phyloP scores from a whole-genome alignment of 805 yeast species.

The Hanseniaspora valbyensis region DNA sequence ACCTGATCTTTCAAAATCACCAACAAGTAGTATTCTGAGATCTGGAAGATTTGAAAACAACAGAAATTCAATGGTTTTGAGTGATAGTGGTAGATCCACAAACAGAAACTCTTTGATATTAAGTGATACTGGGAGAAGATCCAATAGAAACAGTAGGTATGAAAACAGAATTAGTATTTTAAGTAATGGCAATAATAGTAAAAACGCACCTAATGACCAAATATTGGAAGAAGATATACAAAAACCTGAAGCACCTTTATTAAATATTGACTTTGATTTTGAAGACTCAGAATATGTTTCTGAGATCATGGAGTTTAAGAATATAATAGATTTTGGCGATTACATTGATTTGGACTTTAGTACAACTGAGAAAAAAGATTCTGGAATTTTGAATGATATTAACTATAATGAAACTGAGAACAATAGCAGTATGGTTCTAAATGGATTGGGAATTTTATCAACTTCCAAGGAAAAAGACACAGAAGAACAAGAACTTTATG shows the following conservation, averaged over 20 bases:
- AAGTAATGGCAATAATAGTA: slow-evolving; percentile 6
- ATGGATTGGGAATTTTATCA: slow-evolving; percentile 6
- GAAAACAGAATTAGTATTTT: slow-evolving; percentile 5
- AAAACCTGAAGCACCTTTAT: background rate
- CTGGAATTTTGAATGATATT: slow-evolving; percentile 10
- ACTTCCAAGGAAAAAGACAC: background rate
- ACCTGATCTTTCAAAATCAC: slow-evolving; percentile 32
- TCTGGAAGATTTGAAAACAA: slow-evolving; percentile 25
- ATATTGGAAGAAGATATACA: background rate
- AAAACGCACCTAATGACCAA: background rate
- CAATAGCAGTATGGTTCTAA: background rate
- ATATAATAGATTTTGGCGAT: slow-evolving; percentile 37
- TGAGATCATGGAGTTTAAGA: slow-evolving; percentile 37
- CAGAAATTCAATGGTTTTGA: slow-evolving; percentile 11
- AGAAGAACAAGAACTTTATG: background rate
- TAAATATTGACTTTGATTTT: slow-evolving; percentile 12
- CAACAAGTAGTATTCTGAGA: slow-evolving; percentile 31
- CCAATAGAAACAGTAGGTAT: slow-evolving; percentile 15
- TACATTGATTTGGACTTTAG: slow-evolving; percentile 31
- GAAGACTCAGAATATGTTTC: slow-evolving; percentile 31
- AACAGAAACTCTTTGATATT: slow-evolving; percentile 13
- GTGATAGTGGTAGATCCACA: slow-evolving; percentile 14
- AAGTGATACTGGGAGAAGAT: slow-evolving; percentile 12
- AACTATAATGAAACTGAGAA: background rate
- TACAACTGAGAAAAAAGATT: too few relatives aligned